Evolutionary conservation across 2,329 filamentous ascomycete genomes (phyloP).

Genomic region (Cladobotryum mycophilum): DNA sequence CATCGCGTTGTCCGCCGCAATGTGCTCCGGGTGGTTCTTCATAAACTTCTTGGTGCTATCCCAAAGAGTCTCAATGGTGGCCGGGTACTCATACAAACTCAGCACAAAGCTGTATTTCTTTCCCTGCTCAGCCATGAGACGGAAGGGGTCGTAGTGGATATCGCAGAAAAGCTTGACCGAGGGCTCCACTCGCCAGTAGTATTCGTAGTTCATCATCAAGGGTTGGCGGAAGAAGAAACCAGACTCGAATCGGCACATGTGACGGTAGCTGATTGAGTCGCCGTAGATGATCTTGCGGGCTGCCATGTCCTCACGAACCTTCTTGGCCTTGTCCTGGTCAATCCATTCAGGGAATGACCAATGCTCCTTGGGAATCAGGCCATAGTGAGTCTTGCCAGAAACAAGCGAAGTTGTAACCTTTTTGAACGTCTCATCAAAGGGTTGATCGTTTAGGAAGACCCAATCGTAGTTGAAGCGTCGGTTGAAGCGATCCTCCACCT

Average conservation of each 20-base stretch:
- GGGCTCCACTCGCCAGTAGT: constrained; percentile 99
- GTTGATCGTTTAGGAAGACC: constrained; percentile 97
- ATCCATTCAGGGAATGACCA: constrained; percentile 98
- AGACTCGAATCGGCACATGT: constrained; percentile 99
- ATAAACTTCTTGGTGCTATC: constrained; percentile 94
- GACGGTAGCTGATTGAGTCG: constrained; percentile 91
- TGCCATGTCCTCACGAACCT: constrained; percentile 90
- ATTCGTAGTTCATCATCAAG: constrained; percentile 93
- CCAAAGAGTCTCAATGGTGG: constrained; percentile 96
- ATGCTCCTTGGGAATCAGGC: constrained; percentile 81
- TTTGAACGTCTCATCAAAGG: constrained; percentile 90
- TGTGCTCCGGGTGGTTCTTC: constrained; percentile 79
- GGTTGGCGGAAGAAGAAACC: constrained; percentile 98
- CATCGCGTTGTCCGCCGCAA: constrained; percentile 79
- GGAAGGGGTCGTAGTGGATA: constrained; percentile 92
- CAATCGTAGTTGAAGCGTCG: constrained; percentile 95
- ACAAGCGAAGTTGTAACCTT: constrained; percentile 82
- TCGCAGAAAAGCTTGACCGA: constrained; percentile 96
- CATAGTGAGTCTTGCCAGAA: constrained; percentile 90
- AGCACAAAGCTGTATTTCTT: constrained; percentile 99
- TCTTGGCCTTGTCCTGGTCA: constrained; percentile 85
- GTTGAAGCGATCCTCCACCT: constrained; percentile 98
- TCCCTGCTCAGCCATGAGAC: constrained; percentile 88
- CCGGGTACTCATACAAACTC: constrained; percentile 91
- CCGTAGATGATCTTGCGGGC: constrained; percentile 96